Percentiles rank a stretch among this genome's conserved stretches.
phyloP scores from a whole-genome alignment of 208 protist genomes.

The Trypanosomatidae sp. region DNA sequence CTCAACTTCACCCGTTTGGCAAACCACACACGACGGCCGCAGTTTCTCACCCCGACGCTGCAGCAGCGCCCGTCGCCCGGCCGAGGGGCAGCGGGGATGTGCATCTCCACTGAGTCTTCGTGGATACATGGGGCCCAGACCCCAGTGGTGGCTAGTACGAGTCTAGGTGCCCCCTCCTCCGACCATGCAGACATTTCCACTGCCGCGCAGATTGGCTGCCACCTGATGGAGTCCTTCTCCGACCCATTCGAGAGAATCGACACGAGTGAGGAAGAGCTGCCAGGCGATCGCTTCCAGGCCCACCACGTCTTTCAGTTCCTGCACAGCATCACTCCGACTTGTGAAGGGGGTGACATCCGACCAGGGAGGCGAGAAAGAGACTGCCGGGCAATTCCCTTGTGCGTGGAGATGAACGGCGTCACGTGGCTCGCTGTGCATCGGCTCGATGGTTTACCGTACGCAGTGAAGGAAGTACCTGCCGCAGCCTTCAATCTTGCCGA shows the following conservation, averaged over 20 bases:
- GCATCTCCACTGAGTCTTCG: constrained; percentile 9
- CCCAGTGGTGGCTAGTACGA: background rate
- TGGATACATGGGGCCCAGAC: background rate
- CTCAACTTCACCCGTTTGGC: background rate
- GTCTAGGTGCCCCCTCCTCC: background rate
- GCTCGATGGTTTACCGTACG: constrained; percentile 57
- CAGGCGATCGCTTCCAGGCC: constrained; percentile 53
- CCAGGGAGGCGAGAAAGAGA: background rate
- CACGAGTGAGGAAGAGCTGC: constrained; percentile 27
- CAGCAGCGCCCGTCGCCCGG: background rate
- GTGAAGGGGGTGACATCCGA: constrained; percentile 3
- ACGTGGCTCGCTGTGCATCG: constrained; percentile 61
- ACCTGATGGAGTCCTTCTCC: background rate
- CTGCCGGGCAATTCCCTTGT: constrained; percentile 20
- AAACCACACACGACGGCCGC: constrained; percentile 1
- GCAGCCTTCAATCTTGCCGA: constrained; percentile 19
- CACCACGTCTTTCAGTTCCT: constrained; percentile 69
- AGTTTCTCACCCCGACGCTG: background rate
- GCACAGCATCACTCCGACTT: constrained; percentile 22
- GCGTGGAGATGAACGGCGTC: constrained; percentile 52
- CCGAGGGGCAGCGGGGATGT: background rate
- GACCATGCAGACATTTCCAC: background rate
- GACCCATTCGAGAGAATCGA: constrained; percentile 6
- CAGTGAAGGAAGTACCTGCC: constrained; percentile 61
- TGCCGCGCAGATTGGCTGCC: background rate